Evolutionary conservation across 331 rosid species (phyloP).

Genomic region (Malus hybrid): DNA sequence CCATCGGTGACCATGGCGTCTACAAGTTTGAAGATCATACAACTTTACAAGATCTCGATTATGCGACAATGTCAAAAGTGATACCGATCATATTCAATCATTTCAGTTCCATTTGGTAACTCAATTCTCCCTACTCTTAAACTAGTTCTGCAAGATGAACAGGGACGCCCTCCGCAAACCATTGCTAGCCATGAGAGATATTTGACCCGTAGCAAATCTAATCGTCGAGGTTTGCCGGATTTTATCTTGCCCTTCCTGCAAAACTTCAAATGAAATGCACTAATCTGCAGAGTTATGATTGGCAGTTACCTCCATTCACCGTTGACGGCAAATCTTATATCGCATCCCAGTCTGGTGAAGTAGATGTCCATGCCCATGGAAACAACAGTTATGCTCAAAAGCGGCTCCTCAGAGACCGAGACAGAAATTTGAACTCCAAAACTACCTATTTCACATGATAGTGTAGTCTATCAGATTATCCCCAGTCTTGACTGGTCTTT

Average conservation of each 20-base stretch:
- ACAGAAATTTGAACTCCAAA: slow-evolving; percentile 13
- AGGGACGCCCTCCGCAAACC: slow-evolving; percentile 30
- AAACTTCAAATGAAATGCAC: slow-evolving; percentile 1
- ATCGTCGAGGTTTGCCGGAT: slow-evolving; percentile 9
- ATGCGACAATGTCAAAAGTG: neutral
- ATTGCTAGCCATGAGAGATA: neutral
- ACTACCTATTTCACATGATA: slow-evolving; percentile 2
- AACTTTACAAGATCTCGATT: too few species aligned
- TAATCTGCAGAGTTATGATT: slow-evolving; percentile 16
- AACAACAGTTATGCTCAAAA: slow-evolving; percentile 5
- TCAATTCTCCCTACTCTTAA: neutral
- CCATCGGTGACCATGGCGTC: too few species aligned
- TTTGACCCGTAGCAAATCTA: slow-evolving; percentile 8
- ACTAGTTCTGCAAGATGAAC: neutral
- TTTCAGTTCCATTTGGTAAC: neutral
- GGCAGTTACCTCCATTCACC: slow-evolving; percentile 33
- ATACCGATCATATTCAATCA: neutral
- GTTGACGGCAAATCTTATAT: neutral
- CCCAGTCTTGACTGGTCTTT: neutral
- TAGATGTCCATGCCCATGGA: slow-evolving; percentile 17
- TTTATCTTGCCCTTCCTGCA: neutral
- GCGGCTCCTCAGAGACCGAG: slow-evolving; percentile 12
- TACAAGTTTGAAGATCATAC: too few species aligned
- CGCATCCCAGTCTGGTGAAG: slow-evolving; percentile 12
- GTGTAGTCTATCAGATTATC: neutral